Evolutionary conservation across 805 yeast species (phyloP), one percentile per base, ranked within the genome.

Genomic region (Kodamaea lidongshanica): DNA sequence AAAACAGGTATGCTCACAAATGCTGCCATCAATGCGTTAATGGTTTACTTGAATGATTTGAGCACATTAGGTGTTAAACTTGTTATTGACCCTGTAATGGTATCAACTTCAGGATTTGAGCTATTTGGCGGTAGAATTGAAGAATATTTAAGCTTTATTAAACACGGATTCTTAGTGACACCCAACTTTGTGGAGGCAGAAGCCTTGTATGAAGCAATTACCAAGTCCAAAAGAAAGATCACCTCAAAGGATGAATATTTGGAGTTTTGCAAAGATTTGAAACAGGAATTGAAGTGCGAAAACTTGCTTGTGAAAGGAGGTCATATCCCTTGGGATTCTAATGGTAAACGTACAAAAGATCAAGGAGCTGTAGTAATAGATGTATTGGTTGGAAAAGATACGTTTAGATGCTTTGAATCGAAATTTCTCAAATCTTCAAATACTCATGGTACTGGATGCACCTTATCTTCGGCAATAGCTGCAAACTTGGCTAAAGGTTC

Each of bases 381-480:
- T 48, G 61, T 78, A 1, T 55, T 82, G 12, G 76, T 70, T 42
- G 62, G 71, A 28, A 58, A 72, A 5, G 31, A 45, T 1, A 58
- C 67, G 0, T 44, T 74, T 1, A n/a, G n/a, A n/a, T n/a, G n/a
- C n/a, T 77, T 65, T 46, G 65, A 61, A 30, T 77, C 79, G 12
- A 54, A 51, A 1, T 67, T 48, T 32, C 47, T 67, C 3, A 45
- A 57, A 5, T 61, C 86, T 0, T 52, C 55, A 2, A 72, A 79
- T 45, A 75, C 84, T 1, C 96, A 87, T 52, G 96, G 96, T 8
- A 84, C 95, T 3, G 96, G 96, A 1, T 87, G 96, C 54, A 82
- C 95, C 0, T 61, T 87, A 29, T 76, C 94, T 0, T 77, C 94
- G 1, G 69, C 94, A 0, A 79, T 87, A 39, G 78, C 92, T 0